Base-by-base conservation (phyloP, 192 early-diverging fungal genomes). In the Umbelopsis sp. region DNA sequence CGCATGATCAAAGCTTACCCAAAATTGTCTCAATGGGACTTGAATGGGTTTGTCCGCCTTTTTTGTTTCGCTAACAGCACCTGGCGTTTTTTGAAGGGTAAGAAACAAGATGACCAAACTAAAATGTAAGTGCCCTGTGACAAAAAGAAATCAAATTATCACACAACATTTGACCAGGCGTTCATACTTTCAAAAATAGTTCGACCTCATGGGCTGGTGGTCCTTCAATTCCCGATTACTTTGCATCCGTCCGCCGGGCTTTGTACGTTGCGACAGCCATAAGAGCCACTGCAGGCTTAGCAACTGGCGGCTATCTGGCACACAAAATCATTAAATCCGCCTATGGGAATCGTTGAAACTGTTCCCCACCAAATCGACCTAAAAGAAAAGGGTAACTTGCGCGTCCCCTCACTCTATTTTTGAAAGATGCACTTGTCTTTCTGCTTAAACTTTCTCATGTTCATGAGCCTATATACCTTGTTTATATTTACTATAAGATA, bases 1-100 rank as follows among this genome's bases (percentile, higher is more conserved):
- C 55, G 55, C 55, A 61, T 61, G 55, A 61, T 25, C 55, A 61
- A 61, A 35, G 55, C 55, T 11, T 61, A 35, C 55, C 55, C 55
- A 33, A 61, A 61, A 61, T 35, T 61, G 55, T 61, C 55, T 16
- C 55, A 61, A 35, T 61, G 55, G 55, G 55, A 61, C 16, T 35
- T 61, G 55, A 30, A 61, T 61, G 55, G 55, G 12, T 61, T 61
- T 25, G 55, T 61, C 27, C 21, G 55, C 27, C 30, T 61, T 16
- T 61, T 61, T 61, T 61, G 55, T 61, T 61, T 61, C 27, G 55
- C 55, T 11, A 61, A 25, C 18, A 61, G 27, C 12, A 5, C 25
- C 5, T 61, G 55, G 55, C 55, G 55, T 61, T 30, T 61, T 16
- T 30, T 61, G 16, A 61, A 61, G 7, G 55, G 55, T 27, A 30